Conservation (phyloP, 2,329 filamentous ascomycete genomes). For the Cercospora berteroae region DNA sequence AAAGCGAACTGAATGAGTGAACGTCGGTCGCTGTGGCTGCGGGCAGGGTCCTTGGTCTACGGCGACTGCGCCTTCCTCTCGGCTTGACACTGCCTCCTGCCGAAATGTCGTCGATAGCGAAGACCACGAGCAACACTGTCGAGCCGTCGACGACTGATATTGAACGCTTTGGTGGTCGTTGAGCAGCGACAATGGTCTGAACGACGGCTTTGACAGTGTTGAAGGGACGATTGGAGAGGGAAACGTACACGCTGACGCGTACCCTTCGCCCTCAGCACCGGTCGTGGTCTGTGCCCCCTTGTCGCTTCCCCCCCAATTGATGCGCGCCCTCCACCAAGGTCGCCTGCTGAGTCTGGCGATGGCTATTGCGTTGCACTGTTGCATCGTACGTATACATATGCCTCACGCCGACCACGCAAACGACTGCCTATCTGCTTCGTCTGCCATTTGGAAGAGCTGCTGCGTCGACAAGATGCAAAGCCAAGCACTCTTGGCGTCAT, state of each 20-base stretch:
- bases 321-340: not conserved
- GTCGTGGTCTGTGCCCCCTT: not conserved
- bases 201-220: slow-evolving; percentile 4
- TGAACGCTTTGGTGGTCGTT: not conserved
- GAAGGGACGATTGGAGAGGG: not conserved
- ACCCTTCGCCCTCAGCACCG: not conserved
- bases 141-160: not conserved
- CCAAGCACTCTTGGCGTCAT: not conserved
- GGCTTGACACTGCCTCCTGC: not conserved
- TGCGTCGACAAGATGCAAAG: not conserved
- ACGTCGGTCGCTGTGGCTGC: slow-evolving; percentile 2
- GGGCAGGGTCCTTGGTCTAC: not conserved
- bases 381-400: not conserved
- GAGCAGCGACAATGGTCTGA: not conserved
- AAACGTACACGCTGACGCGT: not conserved
- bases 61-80: not conserved
- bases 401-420: not conserved
- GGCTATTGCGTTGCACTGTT: not conserved
- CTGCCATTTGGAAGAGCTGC: not conserved
- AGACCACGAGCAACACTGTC: not conserved
- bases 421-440: not conserved
- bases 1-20: not conserved
- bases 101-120: not conserved
- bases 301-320: not conserved
- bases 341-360: not conserved